Evolutionary conservation across 2,329 filamentous ascomycete species (phyloP).

Genomic region (Paraphoma chrysanthemicola): DNA sequence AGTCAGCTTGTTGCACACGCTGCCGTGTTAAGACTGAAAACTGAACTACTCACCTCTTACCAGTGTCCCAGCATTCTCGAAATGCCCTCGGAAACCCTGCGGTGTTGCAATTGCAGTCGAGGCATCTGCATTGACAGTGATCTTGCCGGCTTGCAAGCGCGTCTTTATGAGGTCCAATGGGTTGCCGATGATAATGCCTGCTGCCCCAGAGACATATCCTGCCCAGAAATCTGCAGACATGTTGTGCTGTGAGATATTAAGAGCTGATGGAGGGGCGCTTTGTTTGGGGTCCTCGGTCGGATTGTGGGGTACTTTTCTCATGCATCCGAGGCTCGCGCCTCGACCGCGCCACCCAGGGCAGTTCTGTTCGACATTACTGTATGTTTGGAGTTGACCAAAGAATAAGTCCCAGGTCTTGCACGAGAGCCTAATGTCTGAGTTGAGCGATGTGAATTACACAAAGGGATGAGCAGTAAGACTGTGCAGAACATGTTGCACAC

Average conservation of each 20-base stretch:
- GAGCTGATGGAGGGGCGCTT: constrained; percentile 18
- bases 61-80: constrained; percentile 46
- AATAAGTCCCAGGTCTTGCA: too few species aligned
- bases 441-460: too few species aligned
- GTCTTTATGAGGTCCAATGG: constrained; percentile 83
- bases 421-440: too few species aligned
- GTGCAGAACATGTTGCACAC: too few species aligned
- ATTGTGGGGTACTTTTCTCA: constrained; percentile 9
- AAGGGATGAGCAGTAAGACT: too few species aligned
- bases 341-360: too few species aligned
- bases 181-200: constrained; percentile 88
- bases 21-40: background rate
- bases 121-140: constrained; percentile 17
- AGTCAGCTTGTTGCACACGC: constrained; percentile 7
- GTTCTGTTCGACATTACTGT: background rate
- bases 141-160: constrained; percentile 72
- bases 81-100: constrained; percentile 37
- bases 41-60: constrained; percentile 39
- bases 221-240: constrained; percentile 96
- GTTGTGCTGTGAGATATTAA: constrained; percentile 2
- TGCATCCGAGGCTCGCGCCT: constrained; percentile 18
- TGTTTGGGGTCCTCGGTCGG: constrained; percentile 3
- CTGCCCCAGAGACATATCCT: constrained; percentile 85
- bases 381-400: too few species aligned
- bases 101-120: constrained; percentile 17